Evolutionary conservation across 257 asterid species (phyloP), one percentile per base, ranked within the genome.

Genomic region (Plectranthus barbatus): DNA sequence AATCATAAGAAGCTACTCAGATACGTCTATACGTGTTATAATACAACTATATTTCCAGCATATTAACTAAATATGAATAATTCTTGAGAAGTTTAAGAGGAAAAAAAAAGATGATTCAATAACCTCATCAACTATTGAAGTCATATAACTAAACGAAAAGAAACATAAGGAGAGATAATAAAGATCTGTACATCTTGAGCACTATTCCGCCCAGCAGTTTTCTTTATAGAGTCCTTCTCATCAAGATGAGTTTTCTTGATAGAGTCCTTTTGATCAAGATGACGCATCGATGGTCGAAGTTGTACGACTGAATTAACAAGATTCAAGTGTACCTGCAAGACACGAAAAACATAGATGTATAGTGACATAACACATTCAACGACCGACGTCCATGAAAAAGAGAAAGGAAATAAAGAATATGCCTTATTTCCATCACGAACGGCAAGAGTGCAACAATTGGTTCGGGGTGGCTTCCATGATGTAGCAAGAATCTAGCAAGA

Each of bases 261-360:
- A 5, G 31, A 26, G 2, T 26, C 31, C 31, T 26, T 26, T 26
- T 26, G 31, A 54, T 72, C 76, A 39, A 67, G 79, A 71, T 79
- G 88, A 14, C 60, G 58, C 88, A 78, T 66, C 9, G 96, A 83
- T 74, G 97, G 90, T 67, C 96, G 91, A 49, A 92, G 93, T 77
- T 92, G 99, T 47, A 85, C 83, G 56, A 83, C 82, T 70, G 95
- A 80, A 70, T 89, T 87, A 74, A 92, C 46, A 66, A 91, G 96
- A 70, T 74, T 83, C 83, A 89, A 79, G 88, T 85, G 85, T 63
- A 92, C 76, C 99, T 92, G 91, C 90, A 83, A 48, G 58, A 74
- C 62, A 77, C 65, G n/a, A 77, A 21, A 29, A 52, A 66, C n/a
- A 45, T 33, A 60, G 62, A 34, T 57, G 59, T 34, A n/a, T n/a